Conservation (phyloP, 495 filamentous ascomycete species). For the Xylaria telfairii region DNA sequence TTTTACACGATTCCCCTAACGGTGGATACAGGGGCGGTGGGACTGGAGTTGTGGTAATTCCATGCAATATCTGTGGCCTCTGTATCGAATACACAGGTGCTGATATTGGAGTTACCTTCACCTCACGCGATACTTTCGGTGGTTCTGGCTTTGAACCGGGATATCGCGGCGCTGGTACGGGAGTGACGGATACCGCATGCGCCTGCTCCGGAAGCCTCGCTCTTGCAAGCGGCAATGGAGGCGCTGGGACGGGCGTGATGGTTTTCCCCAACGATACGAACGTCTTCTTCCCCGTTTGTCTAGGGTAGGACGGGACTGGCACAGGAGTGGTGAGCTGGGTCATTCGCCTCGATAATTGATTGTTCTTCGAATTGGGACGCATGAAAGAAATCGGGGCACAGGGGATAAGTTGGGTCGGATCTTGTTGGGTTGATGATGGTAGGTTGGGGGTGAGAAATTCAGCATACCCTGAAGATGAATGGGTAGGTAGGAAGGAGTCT, state of each 20-base stretch:
- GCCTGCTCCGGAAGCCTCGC: background rate
- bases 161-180: background rate
- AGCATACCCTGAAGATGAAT: slow-evolving; percentile 23
- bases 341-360: slow-evolving; percentile 8
- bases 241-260: slow-evolving; percentile 12
- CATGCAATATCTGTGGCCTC: background rate
- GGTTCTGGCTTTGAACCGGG: background rate
- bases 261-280: background rate
- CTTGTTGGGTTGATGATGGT: slow-evolving; percentile 1
- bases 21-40: slow-evolving; percentile 5
- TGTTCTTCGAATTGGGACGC: background rate
- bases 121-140: background rate
- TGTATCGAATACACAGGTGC: background rate
- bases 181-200: background rate
- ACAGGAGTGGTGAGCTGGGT: slow-evolving; percentile 26
- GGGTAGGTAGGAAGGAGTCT: slow-evolving; percentile 10
- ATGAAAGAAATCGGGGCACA: slow-evolving; percentile 6
- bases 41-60: background rate
- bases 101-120: slow-evolving; percentile 2
- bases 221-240: background rate
- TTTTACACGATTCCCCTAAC: background rate
- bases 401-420: slow-evolving; percentile 13
- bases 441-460: slow-evolving; percentile 12
- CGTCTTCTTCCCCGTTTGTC: background rate
- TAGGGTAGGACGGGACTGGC: slow-evolving; percentile 25